Base-by-base conservation (phyloP, 805 yeast genomes). In the Brettanomyces custersianus region DNA sequence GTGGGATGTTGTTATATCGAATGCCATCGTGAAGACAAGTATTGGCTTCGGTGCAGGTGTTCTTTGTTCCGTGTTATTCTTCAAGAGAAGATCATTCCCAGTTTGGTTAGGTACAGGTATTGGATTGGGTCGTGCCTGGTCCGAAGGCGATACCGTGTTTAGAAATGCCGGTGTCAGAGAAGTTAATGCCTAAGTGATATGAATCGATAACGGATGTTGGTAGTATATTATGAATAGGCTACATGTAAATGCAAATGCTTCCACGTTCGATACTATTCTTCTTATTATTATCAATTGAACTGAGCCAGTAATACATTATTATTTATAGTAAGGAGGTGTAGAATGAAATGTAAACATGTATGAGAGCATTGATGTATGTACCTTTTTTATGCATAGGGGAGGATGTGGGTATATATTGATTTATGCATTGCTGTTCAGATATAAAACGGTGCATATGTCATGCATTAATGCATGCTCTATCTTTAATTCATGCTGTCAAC, bases 131-230 rank as follows among this genome's bases (percentile, higher is more conserved):
- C 81, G 96, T 68, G 96, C 96, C 37, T 92, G 87, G 63, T 78
- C 97, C 42, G 99, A 92, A 67, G 98, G 97, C 42, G 97, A 92
- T 56, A 94, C 96, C 42, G 82, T 88, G 39, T 90, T 92, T 74
- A 80, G 96, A 66, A 66, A 70, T 38, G 84, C 80, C 43, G 94
- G 94, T 38, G 58, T 80, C 44, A 79, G 94, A 70, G 66, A 77
- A 35, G 75, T 79, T 40, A 77, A 76, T 54, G 84, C 85, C 41
- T 82, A 61, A 49, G n/a, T n/a, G n/a, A n/a, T n/a, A n/a, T n/a
- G n/a, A n/a, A n/a, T n/a, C n/a, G 28, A 15, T 23, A 22, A n/a
- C 2, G n/a, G 15, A 31, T n/a, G 16, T n/a, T n/a, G n/a, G n/a
- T n/a, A n/a, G n/a, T n/a, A n/a, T n/a, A n/a, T 29, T 5, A 13